A percentile compares a stretch with the other conserved stretches of the same genome.
Evolutionary conservation across 441 rosid species (phyloP).

Genomic region (Pelargonium citronellum): DNA sequence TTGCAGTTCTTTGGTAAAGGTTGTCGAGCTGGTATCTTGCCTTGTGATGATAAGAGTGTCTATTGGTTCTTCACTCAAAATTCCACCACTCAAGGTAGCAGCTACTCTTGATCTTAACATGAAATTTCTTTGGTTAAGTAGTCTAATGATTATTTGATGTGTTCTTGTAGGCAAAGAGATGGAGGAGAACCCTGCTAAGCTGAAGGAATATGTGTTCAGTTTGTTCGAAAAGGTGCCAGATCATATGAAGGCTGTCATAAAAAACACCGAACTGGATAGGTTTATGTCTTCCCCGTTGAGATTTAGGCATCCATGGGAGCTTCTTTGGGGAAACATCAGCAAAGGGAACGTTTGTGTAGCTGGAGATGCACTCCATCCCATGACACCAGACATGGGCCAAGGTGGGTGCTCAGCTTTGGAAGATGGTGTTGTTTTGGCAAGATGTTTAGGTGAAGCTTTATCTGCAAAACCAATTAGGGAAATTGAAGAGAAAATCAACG

Average conservation of each 20-base stretch:
- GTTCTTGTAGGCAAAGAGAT: constrained; percentile 27
- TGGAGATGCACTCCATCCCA: constrained; percentile 74
- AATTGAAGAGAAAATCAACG: constrained; percentile 14
- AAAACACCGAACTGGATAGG: constrained; percentile 32
- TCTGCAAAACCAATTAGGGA: not conserved
- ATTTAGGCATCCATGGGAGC: constrained; percentile 59
- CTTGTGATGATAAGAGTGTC: constrained; percentile 44
- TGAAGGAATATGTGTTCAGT: constrained; percentile 43
- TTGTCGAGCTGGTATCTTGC: constrained; percentile 46
- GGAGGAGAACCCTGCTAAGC: constrained; percentile 30
- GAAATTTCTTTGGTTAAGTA: not conserved
- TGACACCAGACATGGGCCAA: constrained; percentile 70
- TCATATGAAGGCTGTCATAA: constrained; percentile 30
- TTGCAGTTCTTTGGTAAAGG: constrained; percentile 49
- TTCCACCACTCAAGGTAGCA: constrained; percentile 31
- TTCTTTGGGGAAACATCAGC: constrained; percentile 57
- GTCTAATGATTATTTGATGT: not conserved
- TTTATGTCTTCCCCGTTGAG: constrained; percentile 32
- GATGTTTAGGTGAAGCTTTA: constrained; percentile 49
- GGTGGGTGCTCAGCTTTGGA: constrained; percentile 67
- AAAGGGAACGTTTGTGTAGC: constrained; percentile 58
- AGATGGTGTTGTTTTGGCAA: constrained; percentile 54
- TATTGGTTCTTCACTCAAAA: constrained; percentile 65
- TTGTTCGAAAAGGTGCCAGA: constrained; percentile 34
- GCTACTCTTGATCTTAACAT: not conserved